Evolutionary conservation across 257 asterid genomes (phyloP).

Genomic region (Euphrasia confusa): DNA sequence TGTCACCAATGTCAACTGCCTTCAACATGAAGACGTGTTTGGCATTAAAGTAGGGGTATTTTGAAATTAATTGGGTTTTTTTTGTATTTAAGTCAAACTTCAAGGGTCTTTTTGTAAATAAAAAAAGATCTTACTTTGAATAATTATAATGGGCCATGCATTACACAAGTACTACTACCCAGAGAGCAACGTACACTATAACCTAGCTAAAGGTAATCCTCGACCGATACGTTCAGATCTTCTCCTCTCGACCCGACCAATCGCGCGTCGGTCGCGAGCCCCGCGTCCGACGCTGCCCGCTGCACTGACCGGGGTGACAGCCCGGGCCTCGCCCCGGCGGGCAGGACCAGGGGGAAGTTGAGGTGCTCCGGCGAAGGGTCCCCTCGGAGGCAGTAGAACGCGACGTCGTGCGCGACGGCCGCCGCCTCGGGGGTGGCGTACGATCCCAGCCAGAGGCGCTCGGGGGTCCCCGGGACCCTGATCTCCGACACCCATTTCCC

Average conservation of each 20-base stretch:
- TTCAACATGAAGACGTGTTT: slow-evolving; percentile 40
- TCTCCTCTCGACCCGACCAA: slow-evolving; percentile 17
- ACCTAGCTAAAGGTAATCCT: slow-evolving; percentile 45
- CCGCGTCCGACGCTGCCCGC: slow-evolving; percentile 82
- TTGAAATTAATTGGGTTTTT: too few relatives aligned
- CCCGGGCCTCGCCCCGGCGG: slow-evolving; percentile 47
- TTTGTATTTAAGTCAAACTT: too few relatives aligned
- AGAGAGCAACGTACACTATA: too few relatives aligned
- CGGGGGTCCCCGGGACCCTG: slow-evolving; percentile 76
- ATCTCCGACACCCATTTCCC: slow-evolving; percentile 96
- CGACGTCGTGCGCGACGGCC: slow-evolving; percentile 84
- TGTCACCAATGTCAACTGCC: not conserved
- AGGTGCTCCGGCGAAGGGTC: slow-evolving; percentile 37
- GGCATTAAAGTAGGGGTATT: slow-evolving; percentile 22
- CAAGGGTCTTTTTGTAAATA: too few relatives aligned
- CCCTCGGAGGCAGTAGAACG: slow-evolving; percentile 60
- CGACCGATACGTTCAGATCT: slow-evolving; percentile 42
- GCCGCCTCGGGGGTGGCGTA: slow-evolving; percentile 80
- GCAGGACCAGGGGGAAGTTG: slow-evolving; percentile 54
- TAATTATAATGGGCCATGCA: too few relatives aligned
- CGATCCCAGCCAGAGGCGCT: slow-evolving; percentile 79
- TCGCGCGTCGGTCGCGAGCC: slow-evolving; percentile 77
- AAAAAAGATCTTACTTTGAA: too few relatives aligned
- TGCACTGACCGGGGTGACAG: slow-evolving; percentile 86
- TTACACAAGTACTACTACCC: too few relatives aligned